These are phyloP conservation scores for Hymenotorrendiella dingleyae DNA, from an alignment of 2,329 filamentous ascomycete species.

Conservation along the genomic window DNA sequence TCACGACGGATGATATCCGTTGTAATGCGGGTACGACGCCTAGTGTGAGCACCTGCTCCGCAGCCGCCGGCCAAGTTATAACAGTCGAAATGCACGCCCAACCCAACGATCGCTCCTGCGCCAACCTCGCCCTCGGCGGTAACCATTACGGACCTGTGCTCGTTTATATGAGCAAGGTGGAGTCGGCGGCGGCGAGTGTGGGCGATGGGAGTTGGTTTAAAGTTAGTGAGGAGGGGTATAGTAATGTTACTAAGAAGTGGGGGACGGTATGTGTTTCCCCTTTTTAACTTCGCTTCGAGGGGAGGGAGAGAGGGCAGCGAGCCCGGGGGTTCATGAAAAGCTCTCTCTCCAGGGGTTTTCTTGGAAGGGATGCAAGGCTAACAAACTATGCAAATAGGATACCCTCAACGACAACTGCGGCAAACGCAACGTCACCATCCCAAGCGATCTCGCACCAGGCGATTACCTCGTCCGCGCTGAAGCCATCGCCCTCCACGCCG, in stretches of 20 bases:
- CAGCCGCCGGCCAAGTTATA: constrained; percentile 36
- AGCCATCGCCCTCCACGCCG: constrained; percentile 48
- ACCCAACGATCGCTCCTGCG: constrained; percentile 40
- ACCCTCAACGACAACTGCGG: constrained; percentile 34
- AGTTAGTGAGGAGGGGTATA: constrained; percentile 30
- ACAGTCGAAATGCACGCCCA: constrained; percentile 55
- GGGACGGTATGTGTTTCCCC: constrained; percentile 5
- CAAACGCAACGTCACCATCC: constrained; percentile 44
- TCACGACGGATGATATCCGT: constrained; percentile 42
- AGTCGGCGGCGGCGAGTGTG: constrained; percentile 40
- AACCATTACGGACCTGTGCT: constrained; percentile 49
- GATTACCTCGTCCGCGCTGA: constrained; percentile 51
- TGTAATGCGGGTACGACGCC: constrained; percentile 39
- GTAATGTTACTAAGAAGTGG: constrained; percentile 7
- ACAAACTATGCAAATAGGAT: constrained; percentile 7
- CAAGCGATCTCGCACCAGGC: constrained; percentile 45
- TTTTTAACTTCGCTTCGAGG: not conserved
- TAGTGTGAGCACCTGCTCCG: constrained; percentile 29
- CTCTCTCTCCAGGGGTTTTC: too few relatives aligned
- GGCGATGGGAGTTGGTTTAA: constrained; percentile 46
- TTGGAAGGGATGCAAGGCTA: not conserved
- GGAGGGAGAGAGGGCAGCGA: not conserved
- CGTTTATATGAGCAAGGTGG: constrained; percentile 45
- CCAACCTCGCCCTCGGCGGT: constrained; percentile 46
- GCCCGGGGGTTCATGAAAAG: not conserved